These are phyloP conservation scores for Labyrinthula sp. DNA, from an alignment of 352 stramenopile genomes.

Conservation along the genomic window DNA sequence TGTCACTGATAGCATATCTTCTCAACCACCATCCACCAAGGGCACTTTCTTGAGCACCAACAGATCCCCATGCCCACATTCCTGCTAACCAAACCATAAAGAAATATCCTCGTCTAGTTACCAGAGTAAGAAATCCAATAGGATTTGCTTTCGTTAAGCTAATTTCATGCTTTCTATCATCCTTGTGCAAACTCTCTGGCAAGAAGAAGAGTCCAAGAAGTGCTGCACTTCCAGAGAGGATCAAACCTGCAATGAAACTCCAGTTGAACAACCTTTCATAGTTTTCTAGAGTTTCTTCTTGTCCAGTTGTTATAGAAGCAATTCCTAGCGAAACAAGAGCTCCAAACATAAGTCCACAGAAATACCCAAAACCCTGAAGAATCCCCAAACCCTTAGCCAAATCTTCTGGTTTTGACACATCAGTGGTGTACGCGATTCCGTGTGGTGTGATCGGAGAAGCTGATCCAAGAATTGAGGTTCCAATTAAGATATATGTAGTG, in stretches of 20 bases:
- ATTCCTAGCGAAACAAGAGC: slow-evolving; percentile 25
- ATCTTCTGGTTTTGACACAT: slow-evolving; percentile 16
- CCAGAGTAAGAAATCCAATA: slow-evolving; percentile 21
- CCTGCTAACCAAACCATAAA: slow-evolving; percentile 21
- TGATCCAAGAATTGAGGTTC: slow-evolving; percentile 20
- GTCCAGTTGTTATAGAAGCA: slow-evolving; percentile 6
- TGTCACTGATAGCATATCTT: slow-evolving; percentile 13
- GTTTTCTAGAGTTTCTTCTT: slow-evolving; percentile 1
- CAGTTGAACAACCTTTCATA: slow-evolving; percentile 27
- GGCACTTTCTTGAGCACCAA: slow-evolving; percentile 16
- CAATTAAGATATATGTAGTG: slow-evolving; percentile 25
- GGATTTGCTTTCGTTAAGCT: slow-evolving; percentile 27
- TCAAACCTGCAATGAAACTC: slow-evolving; percentile 13
- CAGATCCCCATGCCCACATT: slow-evolving; percentile 18
- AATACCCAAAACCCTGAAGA: slow-evolving; percentile 28
- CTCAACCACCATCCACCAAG: slow-evolving; percentile 29
- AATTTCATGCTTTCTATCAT: slow-evolving; percentile 14
- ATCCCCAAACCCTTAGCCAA: slow-evolving; percentile 26
- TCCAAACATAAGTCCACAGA: slow-evolving; percentile 20
- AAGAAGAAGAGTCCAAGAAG: slow-evolving; percentile 15
- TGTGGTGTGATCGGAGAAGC: slow-evolving; percentile 21
- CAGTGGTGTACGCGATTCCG: slow-evolving; percentile 25
- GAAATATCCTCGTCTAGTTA: slow-evolving; percentile 16
- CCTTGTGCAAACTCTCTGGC: slow-evolving; percentile 26
- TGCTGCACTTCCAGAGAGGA: neutral